Percentiles rank a stretch among this genome's conserved stretches.
Conservation (phyloP, 139 green algal genomes). For the Coelastrella sp. region DNA sequence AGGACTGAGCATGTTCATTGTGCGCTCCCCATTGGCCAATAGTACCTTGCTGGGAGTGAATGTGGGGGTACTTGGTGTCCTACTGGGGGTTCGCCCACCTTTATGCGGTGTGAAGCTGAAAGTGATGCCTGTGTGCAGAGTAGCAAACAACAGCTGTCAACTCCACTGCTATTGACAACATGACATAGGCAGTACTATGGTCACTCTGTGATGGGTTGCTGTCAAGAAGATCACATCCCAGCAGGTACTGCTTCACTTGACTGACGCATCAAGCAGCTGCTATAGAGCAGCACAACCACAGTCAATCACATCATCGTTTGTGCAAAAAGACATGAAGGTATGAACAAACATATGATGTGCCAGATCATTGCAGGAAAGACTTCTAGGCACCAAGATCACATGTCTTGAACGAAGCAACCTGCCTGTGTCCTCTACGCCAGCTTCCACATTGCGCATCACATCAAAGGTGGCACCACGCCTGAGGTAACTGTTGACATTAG, state of each 20-base stretch:
- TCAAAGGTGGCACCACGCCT: constrained; percentile 82
- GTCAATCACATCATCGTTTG: too few species aligned
- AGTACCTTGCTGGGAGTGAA: constrained; percentile 59
- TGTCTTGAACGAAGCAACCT: not conserved
- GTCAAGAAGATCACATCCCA: too few species aligned
- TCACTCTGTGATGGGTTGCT: too few species aligned
- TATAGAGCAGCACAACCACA: too few species aligned
- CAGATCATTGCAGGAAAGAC: too few species aligned
- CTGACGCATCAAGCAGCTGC: too few species aligned
- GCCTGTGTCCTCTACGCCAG: constrained; percentile 76
- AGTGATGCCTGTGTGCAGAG: not conserved
- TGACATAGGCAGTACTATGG: too few species aligned
- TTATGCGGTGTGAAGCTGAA: constrained; percentile 46
- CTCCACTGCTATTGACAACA: too few species aligned
- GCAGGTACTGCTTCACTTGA: too few species aligned
- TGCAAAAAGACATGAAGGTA: too few species aligned
- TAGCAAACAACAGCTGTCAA: not conserved
- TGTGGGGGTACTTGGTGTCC: not conserved
- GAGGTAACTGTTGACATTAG: constrained; percentile 83
- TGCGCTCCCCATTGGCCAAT: constrained; percentile 81
- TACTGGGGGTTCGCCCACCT: not conserved
- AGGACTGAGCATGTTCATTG: constrained; percentile 92
- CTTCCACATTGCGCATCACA: constrained; percentile 88
- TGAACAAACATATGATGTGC: not conserved
- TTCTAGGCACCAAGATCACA: too few species aligned